Conservation (phyloP, 1,284 basidiomycete genomes). For the Pholiota adiposa region DNA sequence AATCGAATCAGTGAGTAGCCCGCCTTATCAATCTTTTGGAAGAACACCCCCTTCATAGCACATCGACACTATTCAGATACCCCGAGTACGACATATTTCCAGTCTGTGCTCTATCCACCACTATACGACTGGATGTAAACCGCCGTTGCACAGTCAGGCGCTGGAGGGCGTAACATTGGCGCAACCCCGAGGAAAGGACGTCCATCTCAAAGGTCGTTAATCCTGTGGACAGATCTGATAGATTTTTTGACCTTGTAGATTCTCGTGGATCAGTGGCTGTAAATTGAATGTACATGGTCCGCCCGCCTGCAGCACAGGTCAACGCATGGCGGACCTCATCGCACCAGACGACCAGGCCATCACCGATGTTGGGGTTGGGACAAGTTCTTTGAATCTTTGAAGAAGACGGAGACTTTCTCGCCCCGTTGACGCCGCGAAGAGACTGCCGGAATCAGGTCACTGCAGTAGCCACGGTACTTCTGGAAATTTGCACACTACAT, state of each 20-base stretch:
- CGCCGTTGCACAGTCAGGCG: constrained; percentile 53
- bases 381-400: constrained; percentile 52
- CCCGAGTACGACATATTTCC: constrained; percentile 53
- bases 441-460: constrained; percentile 42
- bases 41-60: no score
- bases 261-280: constrained; percentile 71
- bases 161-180: constrained; percentile 41
- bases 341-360: constrained; percentile 34
- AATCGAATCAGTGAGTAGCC: no score
- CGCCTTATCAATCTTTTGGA: no score
- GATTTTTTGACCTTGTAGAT: constrained; percentile 39
- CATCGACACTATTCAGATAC: no score
- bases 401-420: constrained; percentile 53
- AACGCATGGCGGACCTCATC: constrained; percentile 58
- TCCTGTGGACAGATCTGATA: background rate
- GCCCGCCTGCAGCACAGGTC: constrained; percentile 56
- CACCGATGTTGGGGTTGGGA: constrained; percentile 61
- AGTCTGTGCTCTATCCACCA: constrained; percentile 46
- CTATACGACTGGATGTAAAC: constrained; percentile 66
- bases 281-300: constrained; percentile 73
- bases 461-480: constrained; percentile 48
- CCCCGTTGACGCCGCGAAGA: constrained; percentile 39
- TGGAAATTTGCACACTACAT: constrained; percentile 52
- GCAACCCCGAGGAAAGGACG: constrained; percentile 54
- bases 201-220: background rate